phyloP scores from a whole-genome alignment of 805 yeast genomes.

The Monosporozyma yasuniensis region DNA sequence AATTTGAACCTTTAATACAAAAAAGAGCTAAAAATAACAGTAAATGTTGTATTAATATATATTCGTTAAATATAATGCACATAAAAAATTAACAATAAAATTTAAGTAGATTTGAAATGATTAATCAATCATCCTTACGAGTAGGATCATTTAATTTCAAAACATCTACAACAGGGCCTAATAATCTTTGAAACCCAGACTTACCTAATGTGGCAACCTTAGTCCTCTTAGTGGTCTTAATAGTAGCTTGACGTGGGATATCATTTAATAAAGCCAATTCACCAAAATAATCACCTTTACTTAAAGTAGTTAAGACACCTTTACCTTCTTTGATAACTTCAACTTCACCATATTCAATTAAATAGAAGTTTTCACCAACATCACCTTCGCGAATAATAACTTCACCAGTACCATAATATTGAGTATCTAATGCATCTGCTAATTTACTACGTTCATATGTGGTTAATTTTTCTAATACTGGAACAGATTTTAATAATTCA shows the following conservation, averaged over 20 bases:
- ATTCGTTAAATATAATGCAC: background rate
- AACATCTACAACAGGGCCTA: slow-evolving; percentile 91
- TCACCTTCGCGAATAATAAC: slow-evolving; percentile 82
- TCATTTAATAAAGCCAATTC: slow-evolving; percentile 90
- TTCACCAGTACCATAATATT: slow-evolving; percentile 59
- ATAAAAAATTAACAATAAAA: background rate
- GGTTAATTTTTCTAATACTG: slow-evolving; percentile 65
- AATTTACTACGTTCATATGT: slow-evolving; percentile 79
- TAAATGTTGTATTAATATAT: background rate
- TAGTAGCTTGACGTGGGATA: slow-evolving; percentile 89
- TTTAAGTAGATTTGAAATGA: background rate
- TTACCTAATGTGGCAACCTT: slow-evolving; percentile 90
- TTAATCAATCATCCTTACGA: slow-evolving; percentile 6
- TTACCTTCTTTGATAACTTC: slow-evolving; percentile 53
- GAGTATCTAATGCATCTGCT: slow-evolving; percentile 89
- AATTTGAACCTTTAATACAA: too few species aligned
- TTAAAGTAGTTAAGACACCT: slow-evolving; percentile 51
- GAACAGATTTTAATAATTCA: slow-evolving; percentile 76
- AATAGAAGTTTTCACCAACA: slow-evolving; percentile 62
- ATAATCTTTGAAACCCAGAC: slow-evolving; percentile 83
- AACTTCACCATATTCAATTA: slow-evolving; percentile 76
- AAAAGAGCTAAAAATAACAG: background rate
- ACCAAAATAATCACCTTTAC: slow-evolving; percentile 90
- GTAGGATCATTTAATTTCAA: slow-evolving; percentile 83
- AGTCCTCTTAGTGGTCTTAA: slow-evolving; percentile 62